These are phyloP conservation scores for Globisporangium alternatum DNA, from an alignment of 352 stramenopile genomes.

Conservation along the genomic window DNA sequence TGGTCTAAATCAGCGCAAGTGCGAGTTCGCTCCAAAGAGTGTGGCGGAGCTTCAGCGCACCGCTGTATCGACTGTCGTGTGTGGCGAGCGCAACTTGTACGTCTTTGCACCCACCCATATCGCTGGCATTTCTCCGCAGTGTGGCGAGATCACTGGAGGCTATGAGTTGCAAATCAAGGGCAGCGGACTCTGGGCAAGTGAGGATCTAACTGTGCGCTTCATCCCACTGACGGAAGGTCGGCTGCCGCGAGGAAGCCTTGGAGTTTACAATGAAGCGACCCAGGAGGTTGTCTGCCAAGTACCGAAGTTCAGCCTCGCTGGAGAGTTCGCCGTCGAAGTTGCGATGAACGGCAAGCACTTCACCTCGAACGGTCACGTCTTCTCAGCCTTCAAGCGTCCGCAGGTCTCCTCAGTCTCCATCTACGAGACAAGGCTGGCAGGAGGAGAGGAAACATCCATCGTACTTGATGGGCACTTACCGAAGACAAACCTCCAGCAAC, in stretches of 20 bases:
- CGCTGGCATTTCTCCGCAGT: conserved; percentile 35
- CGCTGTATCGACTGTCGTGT: conserved; percentile 44
- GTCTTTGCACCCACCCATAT: conserved; percentile 64
- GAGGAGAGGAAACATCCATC: conserved; percentile 35
- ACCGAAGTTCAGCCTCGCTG: conserved; percentile 57
- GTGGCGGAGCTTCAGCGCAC: conserved; percentile 39
- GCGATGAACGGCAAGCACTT: conserved; percentile 83
- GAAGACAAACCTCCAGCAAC: conserved; percentile 20
- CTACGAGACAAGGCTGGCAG: conserved; percentile 30
- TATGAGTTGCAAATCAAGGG: conserved; percentile 62
- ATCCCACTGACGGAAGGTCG: conserved; percentile 51
- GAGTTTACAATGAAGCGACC: conserved; percentile 30
- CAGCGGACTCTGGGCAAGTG: conserved; percentile 74
- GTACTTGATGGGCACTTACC: conserved; percentile 40
- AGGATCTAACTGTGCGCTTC: conserved; percentile 81
- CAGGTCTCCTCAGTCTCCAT: conserved; percentile 36
- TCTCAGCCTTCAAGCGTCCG: conserved; percentile 54
- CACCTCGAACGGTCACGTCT: conserved; percentile 50
- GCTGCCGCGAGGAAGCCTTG: conserved; percentile 48
- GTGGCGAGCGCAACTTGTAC: conserved; percentile 42
- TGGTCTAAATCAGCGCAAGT: not conserved
- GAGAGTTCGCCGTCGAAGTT: conserved; percentile 67
- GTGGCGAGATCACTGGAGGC: conserved; percentile 50
- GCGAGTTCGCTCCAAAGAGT: conserved; percentile 32
- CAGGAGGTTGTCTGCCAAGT: conserved; percentile 59